phyloP scores from a whole-genome alignment of 345 rosid species.

The Euphorbia pulcherrima region DNA sequence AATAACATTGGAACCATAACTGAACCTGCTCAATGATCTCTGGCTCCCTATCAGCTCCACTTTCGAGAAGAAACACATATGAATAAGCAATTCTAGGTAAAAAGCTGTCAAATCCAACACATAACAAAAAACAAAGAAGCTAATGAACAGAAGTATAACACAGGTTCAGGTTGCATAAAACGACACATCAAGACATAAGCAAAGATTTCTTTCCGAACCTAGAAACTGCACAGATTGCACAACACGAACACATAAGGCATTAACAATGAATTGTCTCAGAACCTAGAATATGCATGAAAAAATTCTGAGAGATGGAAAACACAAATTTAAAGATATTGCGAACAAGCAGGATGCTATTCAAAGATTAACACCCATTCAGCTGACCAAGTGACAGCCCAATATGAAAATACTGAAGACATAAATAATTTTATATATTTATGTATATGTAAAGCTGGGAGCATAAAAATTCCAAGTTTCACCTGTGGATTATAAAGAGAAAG shows the following conservation, averaged over 20 bases:
- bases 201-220: not conserved
- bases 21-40: constrained; percentile 87
- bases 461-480: not conserved
- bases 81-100: constrained; percentile 59
- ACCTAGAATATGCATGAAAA: not conserved
- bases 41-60: constrained; percentile 82
- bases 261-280: not conserved
- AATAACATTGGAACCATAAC: constrained; percentile 7
- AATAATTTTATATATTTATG: too few relatives aligned
- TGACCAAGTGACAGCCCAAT: not conserved
- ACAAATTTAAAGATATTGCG: not conserved
- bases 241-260: too few relatives aligned
- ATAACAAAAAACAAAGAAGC: not conserved
- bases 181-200: not conserved
- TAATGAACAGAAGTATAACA: not conserved
- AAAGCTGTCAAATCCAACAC: constrained; percentile 44
- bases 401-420: not conserved
- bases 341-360: not conserved
- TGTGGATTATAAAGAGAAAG: not conserved
- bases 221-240: not conserved
- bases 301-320: not conserved
- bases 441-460: not conserved
- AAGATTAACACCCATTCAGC: not conserved
- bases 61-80: constrained; percentile 52
- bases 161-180: not conserved